phyloP scores from a whole-genome alignment of 169 alveolate genomes.

The Cyclospora cayetanensis region DNA sequence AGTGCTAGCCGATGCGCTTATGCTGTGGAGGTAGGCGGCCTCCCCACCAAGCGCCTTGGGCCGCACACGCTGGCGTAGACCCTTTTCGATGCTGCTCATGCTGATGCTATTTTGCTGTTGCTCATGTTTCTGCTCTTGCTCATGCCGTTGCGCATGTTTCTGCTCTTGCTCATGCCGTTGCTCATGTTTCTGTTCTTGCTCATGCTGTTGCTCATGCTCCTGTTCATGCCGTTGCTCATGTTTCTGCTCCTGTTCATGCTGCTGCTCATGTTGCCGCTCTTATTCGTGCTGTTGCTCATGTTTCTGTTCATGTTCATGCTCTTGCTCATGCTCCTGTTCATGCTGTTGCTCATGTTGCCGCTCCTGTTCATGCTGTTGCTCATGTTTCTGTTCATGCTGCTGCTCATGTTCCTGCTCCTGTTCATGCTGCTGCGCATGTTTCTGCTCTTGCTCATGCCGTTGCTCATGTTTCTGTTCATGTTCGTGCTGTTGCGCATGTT shows the following conservation, averaged over 20 bases:
- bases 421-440: background rate
- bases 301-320: background rate
- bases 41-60: too few relatives aligned
- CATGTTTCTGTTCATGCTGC: background rate
- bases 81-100: background rate
- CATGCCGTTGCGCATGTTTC: background rate
- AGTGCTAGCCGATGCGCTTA: conserved; percentile 22
- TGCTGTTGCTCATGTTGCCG: background rate
- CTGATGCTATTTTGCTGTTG: conserved; percentile 38
- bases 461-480: background rate
- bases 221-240: background rate
- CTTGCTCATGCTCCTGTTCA: background rate
- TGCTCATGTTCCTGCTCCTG: background rate
- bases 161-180: background rate
- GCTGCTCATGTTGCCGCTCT: background rate
- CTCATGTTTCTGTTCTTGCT: background rate
- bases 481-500: background rate
- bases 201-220: background rate
- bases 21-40: conserved; percentile 10
- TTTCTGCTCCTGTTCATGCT: background rate
- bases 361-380: background rate
- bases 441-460: too few relatives aligned
- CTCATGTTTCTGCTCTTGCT: background rate
- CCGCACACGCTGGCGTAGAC: too few relatives aligned
- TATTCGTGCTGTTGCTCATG: background rate